phyloP scores from a whole-genome alignment of 345 rosid genomes.

The Gossypium longicalyx region DNA sequence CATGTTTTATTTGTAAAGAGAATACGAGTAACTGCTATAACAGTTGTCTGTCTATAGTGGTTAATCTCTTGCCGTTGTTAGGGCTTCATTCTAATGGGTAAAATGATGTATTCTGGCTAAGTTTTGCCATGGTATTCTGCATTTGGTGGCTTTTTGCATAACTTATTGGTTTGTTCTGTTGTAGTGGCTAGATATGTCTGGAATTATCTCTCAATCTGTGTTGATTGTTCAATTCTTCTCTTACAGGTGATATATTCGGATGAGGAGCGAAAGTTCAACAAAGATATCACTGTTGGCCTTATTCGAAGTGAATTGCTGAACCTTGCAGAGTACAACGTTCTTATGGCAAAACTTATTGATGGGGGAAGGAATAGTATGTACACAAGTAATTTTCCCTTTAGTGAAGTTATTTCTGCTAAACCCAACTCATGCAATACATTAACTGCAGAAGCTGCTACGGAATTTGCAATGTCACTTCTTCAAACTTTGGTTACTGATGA shows the following conservation, averaged over 20 bases:
- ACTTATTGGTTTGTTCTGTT: neutral
- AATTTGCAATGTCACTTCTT: conserved; percentile 75
- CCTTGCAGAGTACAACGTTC: conserved; percentile 91
- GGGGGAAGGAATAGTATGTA: conserved; percentile 92
- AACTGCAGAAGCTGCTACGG: conserved; percentile 78
- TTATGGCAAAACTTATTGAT: conserved; percentile 90
- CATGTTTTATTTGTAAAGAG: neutral
- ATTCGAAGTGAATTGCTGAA: conserved; percentile 78
- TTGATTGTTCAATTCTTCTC: conserved; percentile 1
- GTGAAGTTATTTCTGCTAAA: neutral
- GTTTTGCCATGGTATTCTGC: neutral
- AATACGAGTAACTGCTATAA: neutral
- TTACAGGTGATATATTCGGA: conserved; percentile 85
- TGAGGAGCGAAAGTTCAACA: conserved; percentile 92
- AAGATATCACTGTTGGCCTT: conserved; percentile 81
- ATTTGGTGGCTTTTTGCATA: neutral
- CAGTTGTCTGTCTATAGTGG: neutral
- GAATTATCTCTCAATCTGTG: neutral
- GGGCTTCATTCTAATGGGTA: neutral
- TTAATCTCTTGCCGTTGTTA: neutral
- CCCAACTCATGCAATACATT: conserved; percentile 14
- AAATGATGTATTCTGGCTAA: neutral
- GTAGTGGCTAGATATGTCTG: neutral
- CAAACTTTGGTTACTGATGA: conserved; percentile 77
- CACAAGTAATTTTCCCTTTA: conserved; percentile 8